phyloP scores from a whole-genome alignment of 176 grass and related monocot genomes.

The Ampelocalamus luodianensis region DNA sequence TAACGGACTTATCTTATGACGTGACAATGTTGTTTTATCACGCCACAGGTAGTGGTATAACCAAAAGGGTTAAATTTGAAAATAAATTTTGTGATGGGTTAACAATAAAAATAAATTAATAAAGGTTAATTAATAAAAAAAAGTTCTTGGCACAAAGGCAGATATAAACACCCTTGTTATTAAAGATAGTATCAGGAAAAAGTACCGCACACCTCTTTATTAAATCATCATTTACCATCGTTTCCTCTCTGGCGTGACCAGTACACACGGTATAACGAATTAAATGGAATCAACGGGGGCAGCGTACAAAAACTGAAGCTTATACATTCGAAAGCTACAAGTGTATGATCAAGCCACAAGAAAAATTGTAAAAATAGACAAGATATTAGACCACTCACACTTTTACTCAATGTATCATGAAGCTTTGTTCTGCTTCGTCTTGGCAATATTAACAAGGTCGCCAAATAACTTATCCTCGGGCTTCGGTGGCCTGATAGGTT shows the following conservation, averaged over 20 bases:
- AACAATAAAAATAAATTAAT: too few species aligned
- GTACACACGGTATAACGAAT: conserved; percentile 49
- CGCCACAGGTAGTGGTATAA: too few species aligned
- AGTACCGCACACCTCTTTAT: conserved; percentile 42
- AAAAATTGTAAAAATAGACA: conserved; percentile 44
- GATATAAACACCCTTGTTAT: too few species aligned
- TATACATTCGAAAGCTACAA: conserved; percentile 50
- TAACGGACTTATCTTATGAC: too few species aligned
- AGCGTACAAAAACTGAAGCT: conserved; percentile 35
- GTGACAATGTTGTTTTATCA: too few species aligned
- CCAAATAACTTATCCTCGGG: conserved; percentile 89
- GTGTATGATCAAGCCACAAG: conserved; percentile 47
- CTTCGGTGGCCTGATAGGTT: conserved; percentile 59
- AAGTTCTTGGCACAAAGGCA: too few species aligned
- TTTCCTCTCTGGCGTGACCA: conserved; percentile 43
- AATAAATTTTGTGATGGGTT: too few species aligned
- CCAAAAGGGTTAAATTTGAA: too few species aligned
- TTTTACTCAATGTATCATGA: conserved; percentile 26
- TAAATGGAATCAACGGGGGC: conserved; percentile 49
- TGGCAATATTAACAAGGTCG: conserved; percentile 91
- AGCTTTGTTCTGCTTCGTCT: conserved; percentile 68
- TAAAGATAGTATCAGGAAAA: neutral
- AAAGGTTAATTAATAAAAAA: too few species aligned
- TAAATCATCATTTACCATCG: conserved; percentile 53
- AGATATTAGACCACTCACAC: too few species aligned